Conservation (phyloP, 148 eudicot genomes). For the Chenopodium suecicum region DNA sequence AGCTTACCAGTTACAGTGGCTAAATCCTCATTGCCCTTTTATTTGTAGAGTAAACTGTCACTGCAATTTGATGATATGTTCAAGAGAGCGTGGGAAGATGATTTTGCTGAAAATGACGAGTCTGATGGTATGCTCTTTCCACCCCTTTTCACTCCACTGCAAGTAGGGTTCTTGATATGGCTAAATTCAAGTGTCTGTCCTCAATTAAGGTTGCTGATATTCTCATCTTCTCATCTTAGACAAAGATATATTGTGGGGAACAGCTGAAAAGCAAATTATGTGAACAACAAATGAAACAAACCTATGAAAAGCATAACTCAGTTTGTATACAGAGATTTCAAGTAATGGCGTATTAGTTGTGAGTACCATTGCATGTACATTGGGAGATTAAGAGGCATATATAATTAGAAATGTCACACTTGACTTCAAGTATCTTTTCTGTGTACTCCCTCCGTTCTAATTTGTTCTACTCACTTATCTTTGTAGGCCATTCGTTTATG, state of each 20-base stretch:
- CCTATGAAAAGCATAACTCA: not conserved
- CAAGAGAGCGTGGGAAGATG: conserved; percentile 95
- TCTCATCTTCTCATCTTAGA: not conserved
- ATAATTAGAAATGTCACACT: not conserved
- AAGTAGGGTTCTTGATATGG: not conserved
- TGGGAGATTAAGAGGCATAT: not conserved
- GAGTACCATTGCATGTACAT: not conserved
- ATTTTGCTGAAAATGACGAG: conserved; percentile 39
- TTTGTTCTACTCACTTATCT: no score
- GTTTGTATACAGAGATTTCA: not conserved
- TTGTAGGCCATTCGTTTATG: no score
- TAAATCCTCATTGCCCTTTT: conserved; percentile 8
- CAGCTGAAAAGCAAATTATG: not conserved
- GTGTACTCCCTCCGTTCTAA: no score
- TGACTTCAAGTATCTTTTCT: not conserved
- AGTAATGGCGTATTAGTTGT: not conserved
- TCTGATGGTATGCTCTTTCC: conserved; percentile 49
- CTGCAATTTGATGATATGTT: conserved; percentile 91
- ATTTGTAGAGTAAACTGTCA: conserved; percentile 63
- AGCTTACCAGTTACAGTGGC: not conserved
- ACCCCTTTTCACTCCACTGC: not conserved
- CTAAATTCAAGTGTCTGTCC: not conserved
- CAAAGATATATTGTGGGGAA: not conserved
- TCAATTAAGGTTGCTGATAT: not conserved
- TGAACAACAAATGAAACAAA: not conserved